A percentile compares a stretch with the other conserved stretches of the same genome.
Evolutionary conservation across 2,329 filamentous ascomycete genomes (phyloP).

Genomic region (Leptodontidium sp.): DNA sequence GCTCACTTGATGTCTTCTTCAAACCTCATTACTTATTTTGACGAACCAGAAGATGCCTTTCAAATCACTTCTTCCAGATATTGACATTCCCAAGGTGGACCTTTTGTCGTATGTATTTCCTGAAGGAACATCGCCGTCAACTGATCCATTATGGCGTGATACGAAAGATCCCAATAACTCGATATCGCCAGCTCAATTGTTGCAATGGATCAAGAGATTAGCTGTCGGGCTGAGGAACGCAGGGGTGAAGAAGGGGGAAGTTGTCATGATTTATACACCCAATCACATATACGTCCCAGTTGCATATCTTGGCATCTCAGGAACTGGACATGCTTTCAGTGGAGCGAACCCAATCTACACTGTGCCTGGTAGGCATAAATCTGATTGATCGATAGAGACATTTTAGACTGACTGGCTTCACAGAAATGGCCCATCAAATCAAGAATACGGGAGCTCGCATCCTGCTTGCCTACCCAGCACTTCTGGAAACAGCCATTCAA

Average conservation of each 20-base stretch:
- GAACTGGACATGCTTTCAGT: constrained; percentile 61
- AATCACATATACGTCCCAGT: constrained; percentile 65
- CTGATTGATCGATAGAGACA: not conserved
- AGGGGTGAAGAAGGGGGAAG: constrained; percentile 57
- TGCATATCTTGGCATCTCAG: constrained; percentile 61
- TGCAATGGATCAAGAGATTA: constrained; percentile 61
- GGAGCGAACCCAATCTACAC: constrained; percentile 63
- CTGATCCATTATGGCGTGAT: constrained; percentile 61
- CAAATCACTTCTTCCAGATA: constrained; percentile 31
- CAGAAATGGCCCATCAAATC: constrained; percentile 61
- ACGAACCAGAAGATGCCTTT: constrained; percentile 36
- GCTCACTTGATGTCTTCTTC: not conserved
- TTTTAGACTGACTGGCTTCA: not conserved
- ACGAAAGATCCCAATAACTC: constrained; percentile 53
- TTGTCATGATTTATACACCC: constrained; percentile 61
- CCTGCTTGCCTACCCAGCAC: constrained; percentile 57
- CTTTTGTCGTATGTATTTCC: constrained; percentile 44
- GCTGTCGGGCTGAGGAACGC: constrained; percentile 56
- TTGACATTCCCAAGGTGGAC: constrained; percentile 38
- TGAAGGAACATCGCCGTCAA: constrained; percentile 52
- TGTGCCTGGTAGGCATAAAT: constrained; percentile 50
- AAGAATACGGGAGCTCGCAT: constrained; percentile 58
- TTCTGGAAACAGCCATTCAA: constrained; percentile 54
- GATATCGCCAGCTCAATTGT: constrained; percentile 56
- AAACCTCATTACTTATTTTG: not conserved